Evolutionary conservation across 2,329 filamentous ascomycete species (phyloP).

Genomic region (Trichoderma polysporum): DNA sequence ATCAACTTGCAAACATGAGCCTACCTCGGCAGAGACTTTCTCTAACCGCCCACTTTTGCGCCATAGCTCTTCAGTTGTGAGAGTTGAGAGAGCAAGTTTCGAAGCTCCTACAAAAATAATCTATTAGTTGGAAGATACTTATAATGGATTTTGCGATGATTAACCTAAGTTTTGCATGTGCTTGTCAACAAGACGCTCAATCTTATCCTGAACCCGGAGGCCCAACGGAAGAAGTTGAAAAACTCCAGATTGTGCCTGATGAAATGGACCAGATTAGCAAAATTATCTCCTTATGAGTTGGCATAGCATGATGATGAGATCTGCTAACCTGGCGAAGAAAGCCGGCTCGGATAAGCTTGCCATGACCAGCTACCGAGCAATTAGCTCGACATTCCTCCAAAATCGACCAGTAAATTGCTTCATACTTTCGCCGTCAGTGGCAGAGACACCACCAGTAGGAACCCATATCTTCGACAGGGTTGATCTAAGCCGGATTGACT

Average conservation of each 20-base stretch:
- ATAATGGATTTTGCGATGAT: slow-evolving; percentile 8
- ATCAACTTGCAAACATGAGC: not conserved
- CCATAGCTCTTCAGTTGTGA: slow-evolving; percentile 86
- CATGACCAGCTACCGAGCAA: slow-evolving; percentile 55
- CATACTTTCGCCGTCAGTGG: slow-evolving; percentile 54
- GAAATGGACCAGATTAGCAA: not conserved
- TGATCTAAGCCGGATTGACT: slow-evolving; percentile 30
- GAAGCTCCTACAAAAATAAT: slow-evolving; percentile 61
- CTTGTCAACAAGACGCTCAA: slow-evolving; percentile 81
- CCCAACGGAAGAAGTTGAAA: slow-evolving; percentile 92
- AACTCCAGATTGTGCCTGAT: slow-evolving; percentile 77
- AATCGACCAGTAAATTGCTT: not conserved
- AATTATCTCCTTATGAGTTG: not conserved
- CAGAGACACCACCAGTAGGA: slow-evolving; percentile 68
- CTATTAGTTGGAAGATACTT: not conserved
- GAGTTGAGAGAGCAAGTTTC: slow-evolving; percentile 76
- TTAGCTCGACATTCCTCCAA: slow-evolving; percentile 23
- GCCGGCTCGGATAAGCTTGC: slow-evolving; percentile 67
- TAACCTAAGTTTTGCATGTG: slow-evolving; percentile 77
- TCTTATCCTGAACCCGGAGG: slow-evolving; percentile 80
- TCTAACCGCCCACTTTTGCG: slow-evolving; percentile 77
- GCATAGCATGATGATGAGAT: not conserved
- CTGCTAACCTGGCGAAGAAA: slow-evolving; percentile 66
- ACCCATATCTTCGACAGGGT: slow-evolving; percentile 74
- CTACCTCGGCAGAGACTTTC: slow-evolving; percentile 68